Percentiles rank a stretch among this genome's conserved stretches.
Conservation (phyloP, 2,329 filamentous ascomycete genomes). For the Xylariaceae sp. region DNA sequence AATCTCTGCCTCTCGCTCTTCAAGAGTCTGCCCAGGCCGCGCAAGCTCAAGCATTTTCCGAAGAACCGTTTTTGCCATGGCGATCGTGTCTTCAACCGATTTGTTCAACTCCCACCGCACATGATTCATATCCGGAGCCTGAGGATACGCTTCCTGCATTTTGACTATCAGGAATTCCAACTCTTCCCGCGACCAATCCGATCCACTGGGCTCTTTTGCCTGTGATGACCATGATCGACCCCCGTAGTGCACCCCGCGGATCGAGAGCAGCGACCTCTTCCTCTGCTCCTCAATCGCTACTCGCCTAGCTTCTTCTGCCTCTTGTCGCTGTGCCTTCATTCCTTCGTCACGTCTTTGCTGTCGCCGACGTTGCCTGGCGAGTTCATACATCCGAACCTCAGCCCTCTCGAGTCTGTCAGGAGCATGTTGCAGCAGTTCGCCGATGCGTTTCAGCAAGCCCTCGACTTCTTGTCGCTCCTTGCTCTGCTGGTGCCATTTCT, state of each 20-base stretch:
- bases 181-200: constrained; percentile 26
- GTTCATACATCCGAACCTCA: constrained; percentile 8
- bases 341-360: constrained; percentile 16
- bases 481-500: constrained; percentile 2
- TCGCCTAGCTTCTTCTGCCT: constrained; percentile 14
- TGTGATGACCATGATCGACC: constrained; percentile 8
- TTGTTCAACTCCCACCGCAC: constrained; percentile 22
- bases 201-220: constrained; percentile 2
- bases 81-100: constrained; percentile 21
- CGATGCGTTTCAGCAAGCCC: constrained; percentile 15
- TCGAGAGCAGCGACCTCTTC: constrained; percentile 20
- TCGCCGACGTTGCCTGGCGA: constrained; percentile 7
- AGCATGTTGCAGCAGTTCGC: constrained; percentile 10
- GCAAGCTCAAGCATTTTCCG: constrained; percentile 22
- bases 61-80: constrained; percentile 24
- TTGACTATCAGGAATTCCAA: constrained; percentile 22
- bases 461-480: constrained; percentile 19
- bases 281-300: constrained; percentile 18
- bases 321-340: constrained; percentile 12
- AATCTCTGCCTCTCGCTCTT: constrained; percentile 12
- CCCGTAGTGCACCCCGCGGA: constrained; percentile 14
- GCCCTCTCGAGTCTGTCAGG: constrained; percentile 19
- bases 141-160: constrained; percentile 25
- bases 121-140: constrained; percentile 18
- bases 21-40: constrained; percentile 10